Evolutionary conservation across 2,329 filamentous ascomycete genomes (phyloP), one percentile per base, ranked within the genome.

Genomic region (Talaromyces rugulosus): DNA sequence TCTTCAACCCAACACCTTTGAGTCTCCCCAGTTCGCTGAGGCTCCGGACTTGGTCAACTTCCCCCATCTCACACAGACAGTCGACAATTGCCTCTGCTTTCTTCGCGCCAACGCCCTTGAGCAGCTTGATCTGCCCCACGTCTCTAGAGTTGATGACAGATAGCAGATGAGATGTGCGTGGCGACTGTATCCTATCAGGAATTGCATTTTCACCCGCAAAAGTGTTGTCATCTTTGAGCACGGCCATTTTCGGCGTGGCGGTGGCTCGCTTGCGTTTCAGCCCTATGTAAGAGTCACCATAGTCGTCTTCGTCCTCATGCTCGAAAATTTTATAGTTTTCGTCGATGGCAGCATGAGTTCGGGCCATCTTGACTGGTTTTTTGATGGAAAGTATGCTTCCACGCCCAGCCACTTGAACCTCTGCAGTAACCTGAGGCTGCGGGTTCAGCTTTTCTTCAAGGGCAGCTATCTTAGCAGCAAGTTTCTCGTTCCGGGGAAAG

Each of bases 401-500:
- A 30, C 70, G 61, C 34, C 63, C 69, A 16, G 65, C 58, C 11
- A 69, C 65, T 3, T 64, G 64, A 18, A 54, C 50, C 5, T 61
- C 58, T 8, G 65, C 62, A 6, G 64, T 53, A 18, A 63, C 58
- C 59, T 61, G 65, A 16, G 69, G 33, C 58, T 70, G 70, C 16
- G 65, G 64, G 7, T 70, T 74, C 47, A 86, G 75, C 40, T 80
- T 81, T 47, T 84, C 81, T 67, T 83, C 80, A 60, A 88, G 68
- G 18, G 70, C 75, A 28, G 76, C 74, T 67, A 88, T 86, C 73
- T 87, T 88, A 34, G 73, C 65, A 31, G 77, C 77, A n/a, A 89
- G 81, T 77, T 94, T 96, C 56, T 87, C 83, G 72, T 97, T 95
- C 1, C 87, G 88, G 0, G 93, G 93, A 69, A 98, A 98, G 75